These are phyloP conservation scores for Funneliformis mosseae DNA, from an alignment of 192 early-diverging fungal species.

Conservation along the genomic window DNA sequence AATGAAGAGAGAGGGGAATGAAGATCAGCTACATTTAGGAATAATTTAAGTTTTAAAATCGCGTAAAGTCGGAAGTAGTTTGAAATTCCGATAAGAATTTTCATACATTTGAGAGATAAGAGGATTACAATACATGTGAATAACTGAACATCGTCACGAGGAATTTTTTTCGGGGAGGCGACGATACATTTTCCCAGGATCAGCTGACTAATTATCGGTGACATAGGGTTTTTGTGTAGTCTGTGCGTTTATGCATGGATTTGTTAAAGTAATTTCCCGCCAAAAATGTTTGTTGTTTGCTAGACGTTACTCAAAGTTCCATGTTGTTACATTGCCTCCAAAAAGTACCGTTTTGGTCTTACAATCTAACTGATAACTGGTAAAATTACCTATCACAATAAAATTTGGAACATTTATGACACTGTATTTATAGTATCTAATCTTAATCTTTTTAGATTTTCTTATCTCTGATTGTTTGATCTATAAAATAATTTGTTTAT, in stretches of 20 bases:
- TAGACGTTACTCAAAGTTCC: neutral
- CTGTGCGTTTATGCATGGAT: neutral
- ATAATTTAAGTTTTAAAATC: no score
- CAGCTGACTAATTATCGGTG: neutral
- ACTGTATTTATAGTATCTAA: neutral
- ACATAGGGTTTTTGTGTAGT: no score
- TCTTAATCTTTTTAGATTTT: constrained; percentile 1
- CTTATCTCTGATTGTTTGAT: neutral
- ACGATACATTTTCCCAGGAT: neutral
- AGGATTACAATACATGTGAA: no score
- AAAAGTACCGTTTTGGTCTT: neutral
- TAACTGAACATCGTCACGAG: no score
- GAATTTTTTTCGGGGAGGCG: no score
- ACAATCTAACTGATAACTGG: neutral
- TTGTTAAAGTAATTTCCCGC: neutral
- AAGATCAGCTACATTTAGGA: neutral
- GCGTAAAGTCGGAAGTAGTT: no score
- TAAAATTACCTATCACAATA: neutral
- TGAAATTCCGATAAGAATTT: no score
- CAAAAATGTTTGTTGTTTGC: neutral
- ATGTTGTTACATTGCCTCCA: neutral
- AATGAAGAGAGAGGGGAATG: neutral
- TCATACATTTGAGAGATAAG: no score
- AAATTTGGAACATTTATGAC: neutral
- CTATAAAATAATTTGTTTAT: neutral